Conservation (phyloP, 306 rosid species). For the Lathyrus oleraceus region DNA sequence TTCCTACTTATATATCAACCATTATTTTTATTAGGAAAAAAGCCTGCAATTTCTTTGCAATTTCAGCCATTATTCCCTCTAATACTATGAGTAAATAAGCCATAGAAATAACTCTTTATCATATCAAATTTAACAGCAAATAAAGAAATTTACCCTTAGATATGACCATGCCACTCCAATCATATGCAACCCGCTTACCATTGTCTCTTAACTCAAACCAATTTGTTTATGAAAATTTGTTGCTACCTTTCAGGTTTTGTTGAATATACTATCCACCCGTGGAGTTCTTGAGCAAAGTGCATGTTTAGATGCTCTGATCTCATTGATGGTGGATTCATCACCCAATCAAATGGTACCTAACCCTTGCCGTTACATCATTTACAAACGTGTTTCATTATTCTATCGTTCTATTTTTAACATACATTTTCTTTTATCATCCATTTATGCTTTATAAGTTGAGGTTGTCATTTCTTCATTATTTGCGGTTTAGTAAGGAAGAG, state of each 20-base stretch:
- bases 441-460: conserved; percentile 13
- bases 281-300: conserved; percentile 87
- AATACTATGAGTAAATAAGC: conserved; percentile 7
- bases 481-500: conserved; percentile 2
- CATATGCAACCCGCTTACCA: conserved; percentile 4
- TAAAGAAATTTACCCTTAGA: conserved; percentile 16
- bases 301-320: conserved; percentile 84
- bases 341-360: conserved; percentile 80
- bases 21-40: background rate
- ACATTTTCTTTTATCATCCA: conserved; percentile 14
- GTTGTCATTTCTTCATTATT: conserved; percentile 11
- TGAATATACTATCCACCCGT: conserved; percentile 75
- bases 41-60: conserved; percentile 11
- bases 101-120: conserved; percentile 14
- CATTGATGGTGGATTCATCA: conserved; percentile 87
- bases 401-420: conserved; percentile 8
- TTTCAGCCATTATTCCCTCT: background rate
- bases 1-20: background rate
- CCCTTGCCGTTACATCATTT: conserved; percentile 2
- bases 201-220: background rate
- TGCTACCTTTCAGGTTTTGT: conserved; percentile 63
- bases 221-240: background rate
- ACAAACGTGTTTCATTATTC: background rate
- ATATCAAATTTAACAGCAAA: conserved; percentile 1
- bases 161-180: background rate